Percentiles rank a stretch among this genome's conserved stretches.
These are phyloP conservation scores for Scenedesmus sp. DNA, from an alignment of 163 green algal genomes.

Conservation along the genomic window DNA sequence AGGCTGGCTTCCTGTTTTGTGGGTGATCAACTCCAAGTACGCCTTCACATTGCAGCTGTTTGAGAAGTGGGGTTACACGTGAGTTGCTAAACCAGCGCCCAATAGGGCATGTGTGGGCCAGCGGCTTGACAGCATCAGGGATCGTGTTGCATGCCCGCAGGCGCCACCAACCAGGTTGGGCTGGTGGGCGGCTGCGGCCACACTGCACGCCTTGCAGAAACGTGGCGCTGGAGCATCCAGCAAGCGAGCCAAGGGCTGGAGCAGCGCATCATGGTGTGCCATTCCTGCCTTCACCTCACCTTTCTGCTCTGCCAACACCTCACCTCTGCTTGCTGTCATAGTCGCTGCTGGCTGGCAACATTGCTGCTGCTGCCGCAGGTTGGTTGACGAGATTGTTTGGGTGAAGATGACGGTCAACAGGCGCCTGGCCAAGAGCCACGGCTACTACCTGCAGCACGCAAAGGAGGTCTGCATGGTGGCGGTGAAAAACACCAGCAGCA, in stretches of 20 bases:
- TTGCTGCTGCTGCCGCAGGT: slow-evolving; percentile 55
- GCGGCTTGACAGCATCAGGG: not conserved
- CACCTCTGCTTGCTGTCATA: too few relatives aligned
- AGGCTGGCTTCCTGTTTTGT: slow-evolving; percentile 91
- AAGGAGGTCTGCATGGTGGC: slow-evolving; percentile 95
- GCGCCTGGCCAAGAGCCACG: slow-evolving; percentile 95
- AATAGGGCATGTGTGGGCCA: too few relatives aligned
- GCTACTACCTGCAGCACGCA: slow-evolving; percentile 97
- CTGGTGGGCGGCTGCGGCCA: too few relatives aligned
- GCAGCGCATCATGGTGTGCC: too few relatives aligned
- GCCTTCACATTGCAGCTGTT: slow-evolving; percentile 94
- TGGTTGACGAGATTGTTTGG: slow-evolving; percentile 97
- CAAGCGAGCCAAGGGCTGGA: too few relatives aligned
- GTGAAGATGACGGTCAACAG: slow-evolving; percentile 97
- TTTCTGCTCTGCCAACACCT: too few relatives aligned
- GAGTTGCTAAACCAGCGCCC: too few relatives aligned
- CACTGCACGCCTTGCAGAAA: too few relatives aligned
- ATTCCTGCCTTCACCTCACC: too few relatives aligned
- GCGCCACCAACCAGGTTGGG: not conserved
- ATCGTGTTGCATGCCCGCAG: not conserved
- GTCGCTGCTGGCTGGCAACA: too few relatives aligned
- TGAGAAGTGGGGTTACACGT: slow-evolving; percentile 93
- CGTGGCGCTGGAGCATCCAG: too few relatives aligned
- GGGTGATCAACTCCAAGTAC: slow-evolving; percentile 98
- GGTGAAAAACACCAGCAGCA: slow-evolving; percentile 63